Base-by-base conservation (phyloP, 176 grass and related monocot genomes). In the Rhynchospora tenuis region DNA sequence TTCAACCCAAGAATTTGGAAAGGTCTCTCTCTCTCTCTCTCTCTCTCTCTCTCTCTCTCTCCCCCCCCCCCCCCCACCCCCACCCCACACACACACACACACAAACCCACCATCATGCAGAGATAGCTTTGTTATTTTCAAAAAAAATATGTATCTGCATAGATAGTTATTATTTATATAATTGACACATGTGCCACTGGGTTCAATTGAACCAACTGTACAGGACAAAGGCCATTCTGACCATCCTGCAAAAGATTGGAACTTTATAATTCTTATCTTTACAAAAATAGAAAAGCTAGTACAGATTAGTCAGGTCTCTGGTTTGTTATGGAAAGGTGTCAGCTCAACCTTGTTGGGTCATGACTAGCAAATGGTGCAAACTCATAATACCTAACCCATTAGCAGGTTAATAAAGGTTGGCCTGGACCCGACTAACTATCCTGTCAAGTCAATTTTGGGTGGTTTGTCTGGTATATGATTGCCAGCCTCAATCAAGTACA, bases 1-100 rank as follows among this genome's bases (percentile, higher is more conserved):
- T 72, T 93, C 96, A 83, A 90, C 91, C 44, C 47, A 69, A 9
- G 91, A 95, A 13, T 99, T 99, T 82, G 96, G 96, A 88, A 99
- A 99, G 96, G 96, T 99, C 85, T 83, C 11, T 71, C 9, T 85
- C 63, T 43, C 6, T 48, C 50, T 80, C 28, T 64, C 85, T 54
- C 54, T 60, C 13, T 47, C 27, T 44, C 6, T 48, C 50, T 80
- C 28, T 64, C 85, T 54, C 54, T 61, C 13, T 47, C 27, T 99
- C 85, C 81, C 11, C 65, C 9, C 83, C 69, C 48, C 6, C 43
- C 50, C 75, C 28, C 64, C 85, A 38, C 54, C 66, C 9, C 56
- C 27, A 80, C 42, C 81, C 47, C 51, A 80, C 45, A 73, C 27
- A n/a, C n/a, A n/a, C n/a, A n/a, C n/a, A 38, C 33, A 38, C 33